A percentile compares a stretch with the other conserved stretches of the same genome.
Evolutionary conservation across 495 filamentous ascomycete genomes (phyloP).

Genomic region (Penicillium coffeae): DNA sequence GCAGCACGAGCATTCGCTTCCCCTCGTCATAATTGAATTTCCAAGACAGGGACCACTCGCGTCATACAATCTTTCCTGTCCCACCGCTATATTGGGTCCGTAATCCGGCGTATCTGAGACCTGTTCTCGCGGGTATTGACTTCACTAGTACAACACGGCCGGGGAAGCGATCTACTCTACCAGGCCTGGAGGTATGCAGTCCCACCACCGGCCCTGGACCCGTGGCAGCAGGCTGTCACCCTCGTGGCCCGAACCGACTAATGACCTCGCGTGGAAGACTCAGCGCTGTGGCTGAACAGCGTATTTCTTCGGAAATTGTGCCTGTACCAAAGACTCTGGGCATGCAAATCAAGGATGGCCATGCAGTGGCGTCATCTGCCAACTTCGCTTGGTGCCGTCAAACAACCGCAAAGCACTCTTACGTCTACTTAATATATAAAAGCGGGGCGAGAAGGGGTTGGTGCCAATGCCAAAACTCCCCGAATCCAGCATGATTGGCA

Average conservation of each 20-base stretch:
- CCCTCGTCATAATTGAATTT: conserved; percentile 5
- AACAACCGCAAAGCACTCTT: conserved; percentile 7
- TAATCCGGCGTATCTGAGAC: background rate
- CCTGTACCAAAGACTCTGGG: too few relatives aligned
- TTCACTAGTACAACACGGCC: background rate
- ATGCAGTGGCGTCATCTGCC: conserved; percentile 18
- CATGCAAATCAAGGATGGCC: conserved; percentile 11
- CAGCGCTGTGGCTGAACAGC: background rate
- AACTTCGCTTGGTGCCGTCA: background rate
- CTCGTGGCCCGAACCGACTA: conserved; percentile 17
- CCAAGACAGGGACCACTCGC: conserved; percentile 3
- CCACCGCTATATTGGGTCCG: background rate
- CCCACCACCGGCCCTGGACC: conserved; percentile 2
- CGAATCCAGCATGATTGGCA: conserved; percentile 12
- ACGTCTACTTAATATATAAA: conserved; percentile 27
- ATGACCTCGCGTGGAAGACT: too few relatives aligned
- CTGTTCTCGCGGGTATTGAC: background rate
- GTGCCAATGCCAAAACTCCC: conserved; percentile 12
- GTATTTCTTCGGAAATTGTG: too few relatives aligned
- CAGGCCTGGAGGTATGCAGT: background rate
- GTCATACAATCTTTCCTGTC: conserved; percentile 11
- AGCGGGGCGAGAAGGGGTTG: conserved; percentile 8
- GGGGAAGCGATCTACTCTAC: background rate
- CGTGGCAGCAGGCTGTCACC: conserved; percentile 14
- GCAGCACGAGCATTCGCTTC: background rate